Conservation (phyloP, 2,329 filamentous ascomycete species). For the Salinomyces thailandicus region DNA sequence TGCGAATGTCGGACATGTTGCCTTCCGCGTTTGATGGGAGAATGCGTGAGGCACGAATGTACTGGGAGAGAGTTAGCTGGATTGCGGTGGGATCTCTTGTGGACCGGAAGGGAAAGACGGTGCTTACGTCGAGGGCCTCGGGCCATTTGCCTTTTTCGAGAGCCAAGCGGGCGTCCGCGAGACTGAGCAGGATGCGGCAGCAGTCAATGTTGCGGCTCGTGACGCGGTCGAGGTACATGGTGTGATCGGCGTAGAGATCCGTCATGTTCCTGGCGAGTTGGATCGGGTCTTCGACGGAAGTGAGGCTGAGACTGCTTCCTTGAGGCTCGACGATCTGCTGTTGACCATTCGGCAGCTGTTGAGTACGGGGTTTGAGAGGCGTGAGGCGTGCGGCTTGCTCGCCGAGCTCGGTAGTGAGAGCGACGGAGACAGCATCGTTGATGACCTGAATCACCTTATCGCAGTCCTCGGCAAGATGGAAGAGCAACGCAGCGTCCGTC, state of each 20-base stretch:
- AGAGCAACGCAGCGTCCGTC: constrained; percentile 87
- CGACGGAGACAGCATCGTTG: constrained; percentile 81
- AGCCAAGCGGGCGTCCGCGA: constrained; percentile 50
- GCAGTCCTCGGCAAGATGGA: constrained; percentile 90
- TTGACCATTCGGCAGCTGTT: constrained; percentile 18
- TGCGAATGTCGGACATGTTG: constrained; percentile 68
- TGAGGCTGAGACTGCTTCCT: constrained; percentile 51
- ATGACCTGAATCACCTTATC: constrained; percentile 87
- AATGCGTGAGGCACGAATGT: constrained; percentile 64
- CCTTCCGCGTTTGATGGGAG: constrained; percentile 67
- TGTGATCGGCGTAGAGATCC: constrained; percentile 50
- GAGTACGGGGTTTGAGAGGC: constrained; percentile 64
- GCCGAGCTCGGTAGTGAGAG: constrained; percentile 74
- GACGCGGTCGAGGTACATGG: constrained; percentile 51
- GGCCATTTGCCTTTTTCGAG: constrained; percentile 51
- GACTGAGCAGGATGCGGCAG: constrained; percentile 48
- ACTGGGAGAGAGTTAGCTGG: constrained; percentile 36
- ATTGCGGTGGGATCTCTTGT: not conserved
- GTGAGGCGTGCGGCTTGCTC: constrained; percentile 68
- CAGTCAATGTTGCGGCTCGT: constrained; percentile 47
- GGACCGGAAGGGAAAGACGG: constrained; percentile 10
- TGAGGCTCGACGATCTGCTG: constrained; percentile 32
- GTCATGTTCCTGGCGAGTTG: constrained; percentile 54
- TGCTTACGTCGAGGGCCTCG: constrained; percentile 53
- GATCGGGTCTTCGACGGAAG: constrained; percentile 56